These are phyloP conservation scores for Alternaria consortialis DNA, from an alignment of 2,329 filamentous ascomycete genomes.

Conservation along the genomic window DNA sequence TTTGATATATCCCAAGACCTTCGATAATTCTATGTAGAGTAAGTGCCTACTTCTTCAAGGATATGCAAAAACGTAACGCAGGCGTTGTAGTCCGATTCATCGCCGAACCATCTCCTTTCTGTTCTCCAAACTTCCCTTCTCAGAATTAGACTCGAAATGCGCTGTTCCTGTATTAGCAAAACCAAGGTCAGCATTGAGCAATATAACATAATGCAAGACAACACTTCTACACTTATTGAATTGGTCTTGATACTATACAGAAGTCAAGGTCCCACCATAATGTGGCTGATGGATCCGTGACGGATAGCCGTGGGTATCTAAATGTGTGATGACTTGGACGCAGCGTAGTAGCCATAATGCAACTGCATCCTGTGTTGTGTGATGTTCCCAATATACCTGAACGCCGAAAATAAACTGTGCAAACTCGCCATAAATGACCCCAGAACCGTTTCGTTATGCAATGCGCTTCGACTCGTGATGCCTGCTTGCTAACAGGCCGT, in stretches of 20 bases:
- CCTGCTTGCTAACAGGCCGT: background rate
- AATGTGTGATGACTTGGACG: slow-evolving; percentile 27
- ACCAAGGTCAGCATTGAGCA: slow-evolving; percentile 30
- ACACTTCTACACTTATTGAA: background rate
- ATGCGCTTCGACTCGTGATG: background rate
- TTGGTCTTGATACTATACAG: background rate
- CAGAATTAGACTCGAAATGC: slow-evolving; percentile 36
- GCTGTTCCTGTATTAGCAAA: slow-evolving; percentile 30
- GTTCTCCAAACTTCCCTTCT: background rate
- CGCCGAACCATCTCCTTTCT: background rate
- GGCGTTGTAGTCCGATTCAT: background rate
- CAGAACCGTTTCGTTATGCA: background rate
- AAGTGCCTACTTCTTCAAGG: too few relatives aligned
- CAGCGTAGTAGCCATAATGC: slow-evolving; percentile 24
- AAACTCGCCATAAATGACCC: background rate
- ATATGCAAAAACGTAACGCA: background rate
- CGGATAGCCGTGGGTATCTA: slow-evolving; percentile 37
- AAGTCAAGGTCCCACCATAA: slow-evolving; percentile 9
- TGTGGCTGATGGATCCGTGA: slow-evolving; percentile 8
- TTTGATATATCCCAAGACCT: too few relatives aligned
- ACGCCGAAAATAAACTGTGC: slow-evolving; percentile 16
- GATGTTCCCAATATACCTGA: slow-evolving; percentile 15
- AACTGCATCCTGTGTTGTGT: slow-evolving; percentile 1
- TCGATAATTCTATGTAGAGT: too few relatives aligned
- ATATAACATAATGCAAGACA: slow-evolving; percentile 17